Base-by-base conservation (phyloP, 306 rosid genomes). In the Lathyrus sativus region DNA sequence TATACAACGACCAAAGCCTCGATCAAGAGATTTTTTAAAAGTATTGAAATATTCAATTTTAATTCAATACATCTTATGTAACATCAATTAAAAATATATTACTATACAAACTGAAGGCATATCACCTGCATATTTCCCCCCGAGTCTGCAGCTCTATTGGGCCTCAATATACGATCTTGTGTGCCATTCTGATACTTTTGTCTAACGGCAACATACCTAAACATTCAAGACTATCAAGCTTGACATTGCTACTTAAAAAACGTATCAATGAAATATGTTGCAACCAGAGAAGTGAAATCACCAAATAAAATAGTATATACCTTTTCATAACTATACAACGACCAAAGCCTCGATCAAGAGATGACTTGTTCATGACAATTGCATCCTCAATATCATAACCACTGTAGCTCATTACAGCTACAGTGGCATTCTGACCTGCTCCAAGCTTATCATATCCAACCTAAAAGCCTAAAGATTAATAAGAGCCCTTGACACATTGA, bases 361-460 rank as follows among this genome's bases (percentile, higher is more conserved):
- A 90, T 43, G 98, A 77, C 85, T 90, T 92, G 78, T 92, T 92
- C 98, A 92, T 92, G 75, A 92, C 98, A 35, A 92, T 92, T 31
- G 96, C 98, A 83, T 92, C 98, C 85, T 92, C 98, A 62, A 92
- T 92, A 68, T 92, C 98, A 80, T 92, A 92, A 80, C 98, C 98
- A 80, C 98, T 92, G 67, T 90, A 92, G 74, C 98, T 92, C 96
- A 92, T 92, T 60, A 92, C 98, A 72, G 98, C 96, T 70, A 92
- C 98, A 2, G 98, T 89, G 68, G 98, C 98, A 77, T 92, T 92
- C 72, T 92, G 98, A 48, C 98, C 98, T 0, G 98, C 98, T 82
- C 98, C 98, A 19, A 92, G 96, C 78, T 86, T 92, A 79, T 92
- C 98, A 79, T 88, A 92, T 69, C 98, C 96, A 78, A 92, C 98